These are phyloP conservation scores for Isabelozyma gotoi DNA, from an alignment of 805 yeast genomes.

Conservation along the genomic window DNA sequence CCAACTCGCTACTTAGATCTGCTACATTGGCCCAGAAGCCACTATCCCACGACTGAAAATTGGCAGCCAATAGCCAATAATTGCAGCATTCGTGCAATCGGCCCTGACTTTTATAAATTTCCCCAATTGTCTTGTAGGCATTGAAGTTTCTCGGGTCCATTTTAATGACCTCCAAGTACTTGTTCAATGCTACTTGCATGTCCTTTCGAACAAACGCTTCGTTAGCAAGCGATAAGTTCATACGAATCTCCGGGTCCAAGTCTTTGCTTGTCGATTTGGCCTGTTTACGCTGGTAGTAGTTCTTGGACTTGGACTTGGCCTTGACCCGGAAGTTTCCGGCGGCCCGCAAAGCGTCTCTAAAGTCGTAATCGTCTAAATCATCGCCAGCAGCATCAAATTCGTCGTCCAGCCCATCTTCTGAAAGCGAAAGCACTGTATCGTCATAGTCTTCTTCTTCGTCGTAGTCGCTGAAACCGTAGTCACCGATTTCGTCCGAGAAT, in stretches of 20 bases:
- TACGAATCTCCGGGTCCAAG: constrained; percentile 71
- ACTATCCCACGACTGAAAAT: constrained; percentile 70
- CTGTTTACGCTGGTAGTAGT: constrained; percentile 31
- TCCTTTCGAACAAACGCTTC: constrained; percentile 74
- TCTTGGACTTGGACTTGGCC: background rate
- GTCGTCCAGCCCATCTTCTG: background rate
- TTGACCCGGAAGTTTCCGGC: constrained; percentile 54
- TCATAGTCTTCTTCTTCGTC: constrained; percentile 23
- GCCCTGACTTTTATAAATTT: constrained; percentile 70
- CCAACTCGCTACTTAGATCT: constrained; percentile 60
- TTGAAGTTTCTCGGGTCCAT: constrained; percentile 74
- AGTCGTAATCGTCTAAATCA: constrained; percentile 42
- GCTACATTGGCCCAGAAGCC: constrained; percentile 80
- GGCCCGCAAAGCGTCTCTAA: constrained; percentile 63
- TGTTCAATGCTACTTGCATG: constrained; percentile 54
- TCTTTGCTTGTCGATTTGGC: constrained; percentile 38
- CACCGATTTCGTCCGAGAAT: constrained; percentile 11
- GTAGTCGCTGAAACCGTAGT: constrained; percentile 15
- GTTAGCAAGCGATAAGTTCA: constrained; percentile 68
- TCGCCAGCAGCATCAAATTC: constrained; percentile 21
- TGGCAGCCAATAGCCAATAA: constrained; percentile 82
- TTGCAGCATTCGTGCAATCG: constrained; percentile 70
- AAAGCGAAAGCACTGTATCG: constrained; percentile 18
- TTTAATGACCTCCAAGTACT: constrained; percentile 69
- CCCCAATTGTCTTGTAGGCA: constrained; percentile 88